Percentiles rank a stretch among this genome's conserved stretches.
phyloP scores from a whole-genome alignment of 73 alveolate species.

The Effrenium voratum region DNA sequence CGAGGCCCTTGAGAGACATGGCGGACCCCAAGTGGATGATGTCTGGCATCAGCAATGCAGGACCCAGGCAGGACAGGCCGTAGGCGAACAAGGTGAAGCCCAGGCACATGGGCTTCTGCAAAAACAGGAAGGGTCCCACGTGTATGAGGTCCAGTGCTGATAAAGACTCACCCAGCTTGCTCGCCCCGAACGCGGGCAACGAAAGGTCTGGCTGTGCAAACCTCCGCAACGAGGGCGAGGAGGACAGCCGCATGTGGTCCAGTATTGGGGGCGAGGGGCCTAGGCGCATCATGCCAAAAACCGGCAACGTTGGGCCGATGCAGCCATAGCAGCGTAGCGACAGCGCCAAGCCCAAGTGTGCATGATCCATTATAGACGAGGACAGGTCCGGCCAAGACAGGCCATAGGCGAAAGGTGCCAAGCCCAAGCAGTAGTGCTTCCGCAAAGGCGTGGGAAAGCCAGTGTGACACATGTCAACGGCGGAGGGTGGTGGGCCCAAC shows the following conservation, averaged over 20 bases:
- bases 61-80: slow-evolving; percentile 63
- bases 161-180: slow-evolving; percentile 30
- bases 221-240: background rate
- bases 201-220: background rate
- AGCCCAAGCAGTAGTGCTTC: background rate
- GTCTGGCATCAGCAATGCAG: background rate
- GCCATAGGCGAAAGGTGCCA: slow-evolving; percentile 33
- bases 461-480: background rate
- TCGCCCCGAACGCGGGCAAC: slow-evolving; percentile 2
- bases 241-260: slow-evolving; percentile 19
- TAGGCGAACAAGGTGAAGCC: slow-evolving; percentile 15
- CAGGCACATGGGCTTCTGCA: background rate
- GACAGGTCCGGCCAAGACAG: background rate
- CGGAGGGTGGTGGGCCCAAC: background rate
- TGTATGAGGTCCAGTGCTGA: background rate
- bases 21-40: background rate
- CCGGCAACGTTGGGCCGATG: slow-evolving; percentile 10
- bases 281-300: slow-evolving; percentile 52
- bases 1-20: background rate
- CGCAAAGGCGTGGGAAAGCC: slow-evolving; percentile 5
- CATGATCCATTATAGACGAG: background rate
- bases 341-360: background rate
- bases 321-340: background rate
- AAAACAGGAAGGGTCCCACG: slow-evolving; percentile 12
- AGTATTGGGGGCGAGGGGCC: background rate